These are phyloP conservation scores for Epichloe amarillans DNA, from an alignment of 2,329 filamentous ascomycete species.

Conservation along the genomic window DNA sequence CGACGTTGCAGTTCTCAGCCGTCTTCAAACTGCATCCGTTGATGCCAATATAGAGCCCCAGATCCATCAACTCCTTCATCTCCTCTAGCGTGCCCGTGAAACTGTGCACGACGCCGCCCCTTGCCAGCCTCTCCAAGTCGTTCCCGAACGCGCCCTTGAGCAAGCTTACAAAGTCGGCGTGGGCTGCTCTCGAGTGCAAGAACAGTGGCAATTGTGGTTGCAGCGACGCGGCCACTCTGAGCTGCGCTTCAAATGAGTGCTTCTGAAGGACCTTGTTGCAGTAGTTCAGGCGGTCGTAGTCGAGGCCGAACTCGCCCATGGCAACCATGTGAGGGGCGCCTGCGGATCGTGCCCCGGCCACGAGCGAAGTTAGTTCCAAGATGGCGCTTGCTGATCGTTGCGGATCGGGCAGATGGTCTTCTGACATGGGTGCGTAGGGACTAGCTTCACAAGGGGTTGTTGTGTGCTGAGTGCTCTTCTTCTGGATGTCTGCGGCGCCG, in stretches of 20 bases:
- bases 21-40: conserved; percentile 97
- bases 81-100: conserved; percentile 84
- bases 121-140: conserved; percentile 52
- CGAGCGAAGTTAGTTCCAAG: conserved; percentile 47
- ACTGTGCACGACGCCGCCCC: conserved; percentile 77
- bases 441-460: conserved; percentile 41
- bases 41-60: conserved; percentile 83
- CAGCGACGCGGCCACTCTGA: conserved; percentile 59
- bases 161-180: conserved; percentile 66
- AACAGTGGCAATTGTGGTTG: conserved; percentile 74
- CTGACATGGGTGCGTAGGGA: conserved; percentile 31
- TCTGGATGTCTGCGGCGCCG: conserved; percentile 37
- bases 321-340: conserved; percentile 46
- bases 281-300: conserved; percentile 84
- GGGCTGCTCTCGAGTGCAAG: conserved; percentile 79
- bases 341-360: conserved; percentile 40
- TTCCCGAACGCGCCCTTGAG: conserved; percentile 46
- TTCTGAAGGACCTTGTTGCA: conserved; percentile 68
- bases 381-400: conserved; percentile 37
- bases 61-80: conserved; percentile 63
- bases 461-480: conserved; percentile 26
- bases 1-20: conserved; percentile 75
- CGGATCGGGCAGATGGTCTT: conserved; percentile 34
- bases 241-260: conserved; percentile 72
- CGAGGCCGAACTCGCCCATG: conserved; percentile 89